These are phyloP conservation scores for Penicillium atrosanguineum DNA, from an alignment of 495 filamentous ascomycete genomes.

Conservation along the genomic window DNA sequence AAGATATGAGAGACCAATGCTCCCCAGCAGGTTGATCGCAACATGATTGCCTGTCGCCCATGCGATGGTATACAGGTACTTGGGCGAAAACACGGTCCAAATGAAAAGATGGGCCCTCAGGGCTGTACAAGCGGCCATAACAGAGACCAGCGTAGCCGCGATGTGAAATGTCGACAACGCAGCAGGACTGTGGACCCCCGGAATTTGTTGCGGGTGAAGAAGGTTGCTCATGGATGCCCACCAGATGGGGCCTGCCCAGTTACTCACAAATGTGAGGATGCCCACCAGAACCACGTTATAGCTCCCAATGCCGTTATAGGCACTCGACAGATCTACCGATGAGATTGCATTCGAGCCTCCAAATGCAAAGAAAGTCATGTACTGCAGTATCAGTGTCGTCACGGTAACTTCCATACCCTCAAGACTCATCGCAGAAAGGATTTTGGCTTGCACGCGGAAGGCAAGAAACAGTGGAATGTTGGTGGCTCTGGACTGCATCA, in stretches of 20 bases:
- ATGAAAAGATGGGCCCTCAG: conserved; percentile 92
- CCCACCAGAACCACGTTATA: conserved; percentile 71
- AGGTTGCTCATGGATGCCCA: conserved; percentile 65
- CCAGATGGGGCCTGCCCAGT: conserved; percentile 91
- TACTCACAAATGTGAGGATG: conserved; percentile 76
- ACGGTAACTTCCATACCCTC: conserved; percentile 55
- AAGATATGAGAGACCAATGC: conserved; percentile 55
- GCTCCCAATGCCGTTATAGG: conserved; percentile 75
- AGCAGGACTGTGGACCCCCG: conserved; percentile 42
- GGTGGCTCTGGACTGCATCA: conserved; percentile 79
- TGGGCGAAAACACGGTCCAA: conserved; percentile 98
- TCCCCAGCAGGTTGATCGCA: conserved; percentile 51
- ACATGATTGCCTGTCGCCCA: conserved; percentile 86
- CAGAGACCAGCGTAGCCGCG: conserved; percentile 56
- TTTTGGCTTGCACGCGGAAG: conserved; percentile 56
- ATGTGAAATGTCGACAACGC: conserved; percentile 65
- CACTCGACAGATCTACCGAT: conserved; percentile 76
- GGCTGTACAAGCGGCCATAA: conserved; percentile 85
- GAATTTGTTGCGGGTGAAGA: conserved; percentile 42
- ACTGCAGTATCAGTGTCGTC: conserved; percentile 66
- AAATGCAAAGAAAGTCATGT: conserved; percentile 82
- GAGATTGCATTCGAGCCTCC: conserved; percentile 92
- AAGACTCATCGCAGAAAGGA: conserved; percentile 49
- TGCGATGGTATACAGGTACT: conserved; percentile 86
- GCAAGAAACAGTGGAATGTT: conserved; percentile 83